Base-by-base conservation (phyloP, 2,329 filamentous ascomycete species). In the Cercospora sp. region DNA sequence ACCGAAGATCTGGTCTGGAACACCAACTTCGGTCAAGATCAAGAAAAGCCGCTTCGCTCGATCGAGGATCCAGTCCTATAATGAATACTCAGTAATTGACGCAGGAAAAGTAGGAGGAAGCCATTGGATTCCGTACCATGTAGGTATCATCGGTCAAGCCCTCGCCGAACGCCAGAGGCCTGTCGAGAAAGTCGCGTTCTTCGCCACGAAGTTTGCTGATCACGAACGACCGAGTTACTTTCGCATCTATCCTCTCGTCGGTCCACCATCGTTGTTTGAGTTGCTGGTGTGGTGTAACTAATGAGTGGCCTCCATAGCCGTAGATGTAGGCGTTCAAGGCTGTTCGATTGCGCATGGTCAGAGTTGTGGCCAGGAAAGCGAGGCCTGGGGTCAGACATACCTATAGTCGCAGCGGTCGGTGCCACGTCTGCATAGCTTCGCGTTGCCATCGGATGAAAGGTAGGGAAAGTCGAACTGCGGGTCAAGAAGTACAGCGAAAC, bases 1-100 rank as follows among this genome's bases (percentile, higher is more conserved):
- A 51, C 87, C 87, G 74, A 93, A 93, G 69, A 93, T 92, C 77
- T 90, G 89, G 73, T 91, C 89, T 0, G 90, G 87, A 10, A 90
- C 84, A 34, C 88, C 89, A 26, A 92, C 81, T 74, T 93, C 90
- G 64, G 88, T 83, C 28, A 93, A 82, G 45, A 92, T 88, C 58
- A 94, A 82, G 74, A 93, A 93, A 45, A 93, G 82, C 58, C 88
- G 85, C 74, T 88, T 89, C 6, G 89, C 89, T 73, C 89, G 89
- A 65, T 87, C 82, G 58, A 90, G 81, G 66, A 93, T 92, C 89
- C 90, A 92, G 76, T 93, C 90, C 55, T 59, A n/a, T 9, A 18
- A 28, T 3, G 18, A 5, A 59, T 16, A 37, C n/a, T 59, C 55
- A 59, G 30, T n/a, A 37, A 32, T 18, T 8, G n/a, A 5, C 55